phyloP scores from a whole-genome alignment of 177 flowering plant genomes.

The Vitis hybrid region DNA sequence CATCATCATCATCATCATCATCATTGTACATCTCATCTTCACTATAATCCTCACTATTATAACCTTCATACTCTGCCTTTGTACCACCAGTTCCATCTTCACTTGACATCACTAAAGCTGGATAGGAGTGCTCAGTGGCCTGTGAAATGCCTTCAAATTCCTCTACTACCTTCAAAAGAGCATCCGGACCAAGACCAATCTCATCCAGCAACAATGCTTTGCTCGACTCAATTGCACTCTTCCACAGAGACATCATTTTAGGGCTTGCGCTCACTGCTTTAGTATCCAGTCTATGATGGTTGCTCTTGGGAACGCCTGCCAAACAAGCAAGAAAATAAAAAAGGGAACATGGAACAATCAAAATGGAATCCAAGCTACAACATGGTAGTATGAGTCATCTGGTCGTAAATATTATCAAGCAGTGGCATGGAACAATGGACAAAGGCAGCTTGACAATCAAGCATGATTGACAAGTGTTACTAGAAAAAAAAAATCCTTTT shows the following conservation, averaged over 20 bases:
- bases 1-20: background rate
- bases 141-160: constrained; percentile 60
- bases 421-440: no score
- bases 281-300: background rate
- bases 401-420: no score
- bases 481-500: no score
- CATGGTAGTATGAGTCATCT: no score
- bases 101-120: constrained; percentile 53
- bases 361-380: no score
- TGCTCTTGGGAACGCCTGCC: no score
- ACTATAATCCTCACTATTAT: constrained; percentile 10
- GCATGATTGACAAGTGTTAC: no score
- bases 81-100: constrained; percentile 19
- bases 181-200: constrained; percentile 68
- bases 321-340: no score
- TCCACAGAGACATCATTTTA: constrained; percentile 70
- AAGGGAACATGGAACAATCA: no score
- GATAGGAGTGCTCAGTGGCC: constrained; percentile 67
- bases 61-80: constrained; percentile 12
- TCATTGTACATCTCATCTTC: constrained; percentile 19
- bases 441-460: no score
- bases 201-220: constrained; percentile 77
- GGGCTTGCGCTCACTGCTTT: constrained; percentile 44
- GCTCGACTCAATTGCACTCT: constrained; percentile 68
- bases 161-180: constrained; percentile 73